phyloP scores from a whole-genome alignment of 495 filamentous ascomycete species.

The Bacidia gigantensis region DNA sequence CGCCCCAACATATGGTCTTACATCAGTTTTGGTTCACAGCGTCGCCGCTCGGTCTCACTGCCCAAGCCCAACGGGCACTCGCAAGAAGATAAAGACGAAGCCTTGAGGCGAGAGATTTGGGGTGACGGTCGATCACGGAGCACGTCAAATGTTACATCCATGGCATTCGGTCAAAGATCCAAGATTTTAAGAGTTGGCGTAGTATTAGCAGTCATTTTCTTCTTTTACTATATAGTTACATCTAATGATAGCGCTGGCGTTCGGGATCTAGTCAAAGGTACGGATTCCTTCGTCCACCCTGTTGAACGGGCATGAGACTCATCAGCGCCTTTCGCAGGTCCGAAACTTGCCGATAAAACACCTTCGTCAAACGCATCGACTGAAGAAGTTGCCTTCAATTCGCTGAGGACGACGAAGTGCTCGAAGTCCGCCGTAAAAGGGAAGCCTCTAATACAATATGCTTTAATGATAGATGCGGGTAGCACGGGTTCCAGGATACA shows the following conservation, averaged over 20 bases:
- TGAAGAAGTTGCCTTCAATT: slow-evolving; percentile 8
- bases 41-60: slow-evolving; percentile 26
- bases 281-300: neutral
- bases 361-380: neutral
- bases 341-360: neutral
- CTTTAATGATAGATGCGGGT: slow-evolving; percentile 95
- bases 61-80: slow-evolving; percentile 24
- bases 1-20: slow-evolving; percentile 36
- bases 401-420: slow-evolving; percentile 48
- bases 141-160: slow-evolving; percentile 33
- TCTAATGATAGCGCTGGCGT: slow-evolving; percentile 34
- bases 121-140: neutral
- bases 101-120: slow-evolving; percentile 4
- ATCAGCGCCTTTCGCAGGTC: neutral
- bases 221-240: slow-evolving; percentile 63
- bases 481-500: slow-evolving; percentile 97
- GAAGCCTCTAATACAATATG: slow-evolving; percentile 93
- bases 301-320: too few species aligned
- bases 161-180: slow-evolving; percentile 59
- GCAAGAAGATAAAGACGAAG: slow-evolving; percentile 33
- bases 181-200: slow-evolving; percentile 73
- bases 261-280: slow-evolving; percentile 29
- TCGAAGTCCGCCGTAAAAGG: slow-evolving; percentile 63
- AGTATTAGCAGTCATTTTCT: slow-evolving; percentile 57
- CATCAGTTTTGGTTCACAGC: slow-evolving; percentile 28